Evolutionary conservation across 2,329 filamentous ascomycete genomes (phyloP), one percentile per base, ranked within the genome.

Genomic region (Orbilia javanica): DNA sequence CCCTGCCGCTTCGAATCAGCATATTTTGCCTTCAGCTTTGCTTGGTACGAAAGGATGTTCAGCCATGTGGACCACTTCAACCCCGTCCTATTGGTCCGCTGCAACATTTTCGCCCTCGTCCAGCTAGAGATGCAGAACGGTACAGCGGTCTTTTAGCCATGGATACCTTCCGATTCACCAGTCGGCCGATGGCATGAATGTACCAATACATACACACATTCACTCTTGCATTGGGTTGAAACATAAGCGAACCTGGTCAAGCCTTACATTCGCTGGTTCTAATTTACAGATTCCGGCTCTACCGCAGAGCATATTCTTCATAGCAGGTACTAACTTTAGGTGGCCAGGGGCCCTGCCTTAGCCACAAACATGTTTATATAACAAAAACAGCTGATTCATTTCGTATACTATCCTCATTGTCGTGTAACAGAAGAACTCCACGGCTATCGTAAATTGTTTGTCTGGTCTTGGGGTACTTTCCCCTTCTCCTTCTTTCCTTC

Each of bases 21-120:
- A 27, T n/a, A n/a, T 55, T 53, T 64, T 42, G 20, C 42, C 31
- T 42, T 62, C 60, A 66, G 60, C 69, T 73, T 64, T 53, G 52
- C 44, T 67, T 75, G 52, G 71, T 62, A 57, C 25, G 27, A 48
- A 11, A 46, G 36, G 25, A 52, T 46, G 29, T 62, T 62, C 71
- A 76, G 65, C 72, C 42, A 52, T 46, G 72, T 70, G 65, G 72
- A 64, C 36, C 65, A 4, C 10, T 52, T n/a, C 18, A 20, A 44
- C 15, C 36, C 10, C 65, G 20, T 55, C 15, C 52, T 53, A 76
- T 76, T 76, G 55, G 64, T 39, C 27, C 15, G 46, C 22, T 65
- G 57, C 50, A 52, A 8, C 36, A 18, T 73, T 27, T 20, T 20
- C 13, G 18, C 22, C 22, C 36, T 22, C 31, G 63, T 27, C 27